Percentiles rank a stretch among this genome's conserved stretches.
These are phyloP conservation scores for Phellopilus nigrolimitatus DNA, from an alignment of 1,284 basidiomycete genomes.

Conservation along the genomic window DNA sequence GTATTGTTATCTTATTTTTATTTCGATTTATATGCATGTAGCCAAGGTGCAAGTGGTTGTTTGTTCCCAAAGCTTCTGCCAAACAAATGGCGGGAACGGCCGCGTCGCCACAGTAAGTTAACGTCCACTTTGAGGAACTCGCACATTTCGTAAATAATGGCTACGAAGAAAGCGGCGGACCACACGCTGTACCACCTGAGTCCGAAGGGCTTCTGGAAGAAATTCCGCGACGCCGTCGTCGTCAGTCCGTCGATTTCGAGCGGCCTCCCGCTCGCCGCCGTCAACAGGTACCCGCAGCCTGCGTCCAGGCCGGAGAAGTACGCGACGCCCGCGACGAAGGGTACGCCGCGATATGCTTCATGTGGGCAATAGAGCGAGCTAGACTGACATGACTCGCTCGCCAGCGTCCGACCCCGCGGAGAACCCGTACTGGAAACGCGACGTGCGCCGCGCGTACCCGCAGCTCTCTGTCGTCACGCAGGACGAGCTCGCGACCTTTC, in stretches of 20 bases:
- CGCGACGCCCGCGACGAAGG: constrained; percentile 83
- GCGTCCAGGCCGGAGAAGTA: constrained; percentile 84
- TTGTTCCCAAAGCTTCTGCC: no score
- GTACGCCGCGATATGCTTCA: constrained; percentile 36
- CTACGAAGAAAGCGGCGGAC: constrained; percentile 71
- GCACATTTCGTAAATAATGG: constrained; percentile 48
- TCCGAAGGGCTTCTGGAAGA: constrained; percentile 92
- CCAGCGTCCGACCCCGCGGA: constrained; percentile 76
- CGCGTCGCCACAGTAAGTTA: no score
- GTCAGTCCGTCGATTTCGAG: constrained; percentile 90
- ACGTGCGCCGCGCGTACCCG: constrained; percentile 88
- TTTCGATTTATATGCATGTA: no score
- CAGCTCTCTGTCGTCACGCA: constrained; percentile 83
- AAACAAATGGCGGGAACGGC: no score
- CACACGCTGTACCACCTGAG: constrained; percentile 84
- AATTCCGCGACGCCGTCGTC: constrained; percentile 73
- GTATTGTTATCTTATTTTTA: no score
- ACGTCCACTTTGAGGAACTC: no score
- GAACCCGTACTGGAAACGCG: constrained; percentile 93
- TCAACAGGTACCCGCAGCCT: constrained; percentile 83
- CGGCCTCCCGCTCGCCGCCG: constrained; percentile 75
- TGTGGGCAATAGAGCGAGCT: neutral
- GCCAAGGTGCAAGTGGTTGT: no score
- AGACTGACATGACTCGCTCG: constrained; percentile 9
- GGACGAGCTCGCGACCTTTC: constrained; percentile 71